phyloP scores from a whole-genome alignment of 441 rosid genomes.

The Biscutella laevigata region DNA sequence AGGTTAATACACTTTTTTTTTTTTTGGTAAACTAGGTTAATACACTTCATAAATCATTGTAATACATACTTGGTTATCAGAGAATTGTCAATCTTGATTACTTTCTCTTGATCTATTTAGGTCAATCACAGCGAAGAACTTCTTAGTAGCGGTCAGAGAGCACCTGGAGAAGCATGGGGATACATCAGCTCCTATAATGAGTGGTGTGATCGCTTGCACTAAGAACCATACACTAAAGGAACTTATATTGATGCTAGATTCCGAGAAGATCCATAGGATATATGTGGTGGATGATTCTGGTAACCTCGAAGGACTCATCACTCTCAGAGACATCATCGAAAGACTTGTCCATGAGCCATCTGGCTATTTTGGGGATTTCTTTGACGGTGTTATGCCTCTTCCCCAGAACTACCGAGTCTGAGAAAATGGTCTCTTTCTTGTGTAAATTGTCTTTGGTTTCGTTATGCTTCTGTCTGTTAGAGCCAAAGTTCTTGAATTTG shows the following conservation, averaged over 20 bases:
- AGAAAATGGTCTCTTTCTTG: slow-evolving; percentile 4
- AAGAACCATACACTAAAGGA: slow-evolving; percentile 53
- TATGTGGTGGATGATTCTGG: slow-evolving; percentile 75
- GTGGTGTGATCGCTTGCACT: slow-evolving; percentile 68
- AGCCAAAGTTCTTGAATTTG: slow-evolving; percentile 14
- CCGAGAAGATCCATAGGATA: slow-evolving; percentile 55
- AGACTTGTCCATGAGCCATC: slow-evolving; percentile 89
- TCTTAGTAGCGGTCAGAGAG: slow-evolving; percentile 55
- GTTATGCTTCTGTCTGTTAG: slow-evolving; percentile 21
- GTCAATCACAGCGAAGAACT: slow-evolving; percentile 80
- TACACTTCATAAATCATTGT: slow-evolving; percentile 8
- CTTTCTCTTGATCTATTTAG: slow-evolving; percentile 24
- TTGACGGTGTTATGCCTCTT: slow-evolving; percentile 77
- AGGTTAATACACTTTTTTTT: too few relatives aligned
- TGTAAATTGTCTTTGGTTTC: slow-evolving; percentile 8
- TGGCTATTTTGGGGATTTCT: slow-evolving; percentile 94
- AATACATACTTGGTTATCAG: background rate
- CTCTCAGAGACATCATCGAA: slow-evolving; percentile 80
- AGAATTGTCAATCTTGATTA: slow-evolving; percentile 2
- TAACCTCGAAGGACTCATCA: slow-evolving; percentile 83
- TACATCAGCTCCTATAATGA: slow-evolving; percentile 40
- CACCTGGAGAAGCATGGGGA: slow-evolving; percentile 52
- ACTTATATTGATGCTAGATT: slow-evolving; percentile 62
- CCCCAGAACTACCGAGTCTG: slow-evolving; percentile 71
- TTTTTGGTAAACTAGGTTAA: too few relatives aligned